phyloP scores from a whole-genome alignment of 139 green algal species.

The Pleodorina starrii region DNA sequence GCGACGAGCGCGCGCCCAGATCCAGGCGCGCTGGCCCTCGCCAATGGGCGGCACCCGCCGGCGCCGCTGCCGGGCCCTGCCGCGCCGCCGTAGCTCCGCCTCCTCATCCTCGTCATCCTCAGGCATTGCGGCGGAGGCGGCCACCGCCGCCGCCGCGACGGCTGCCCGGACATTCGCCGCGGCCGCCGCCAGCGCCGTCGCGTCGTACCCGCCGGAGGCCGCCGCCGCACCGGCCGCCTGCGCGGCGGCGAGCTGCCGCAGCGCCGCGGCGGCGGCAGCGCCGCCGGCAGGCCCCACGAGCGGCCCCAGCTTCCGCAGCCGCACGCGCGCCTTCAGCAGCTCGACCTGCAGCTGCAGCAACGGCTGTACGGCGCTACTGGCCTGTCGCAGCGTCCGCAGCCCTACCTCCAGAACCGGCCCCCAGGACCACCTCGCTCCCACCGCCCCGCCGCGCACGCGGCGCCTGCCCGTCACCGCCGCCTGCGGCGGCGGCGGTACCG shows the following conservation, averaged over 20 bases:
- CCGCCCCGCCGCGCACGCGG: background rate
- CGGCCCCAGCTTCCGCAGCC: slow-evolving; percentile 11
- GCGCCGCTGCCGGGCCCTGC: background rate
- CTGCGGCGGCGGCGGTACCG: no score
- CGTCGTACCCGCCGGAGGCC: background rate
- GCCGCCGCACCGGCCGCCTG: background rate
- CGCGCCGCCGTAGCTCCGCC: background rate
- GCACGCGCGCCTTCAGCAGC: slow-evolving; percentile 5
- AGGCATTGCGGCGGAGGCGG: background rate
- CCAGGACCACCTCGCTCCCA: background rate
- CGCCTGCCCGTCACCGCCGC: no score
- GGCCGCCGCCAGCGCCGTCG: background rate
- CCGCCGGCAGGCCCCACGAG: background rate
- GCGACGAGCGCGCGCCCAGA: slow-evolving; percentile 5
- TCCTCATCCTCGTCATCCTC: background rate
- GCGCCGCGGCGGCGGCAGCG: background rate
- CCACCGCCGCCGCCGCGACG: background rate
- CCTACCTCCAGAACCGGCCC: background rate
- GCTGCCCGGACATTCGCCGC: background rate
- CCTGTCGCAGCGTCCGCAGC: background rate
- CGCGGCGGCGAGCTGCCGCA: background rate
- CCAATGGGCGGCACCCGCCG: background rate
- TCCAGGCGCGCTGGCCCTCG: slow-evolving; percentile 2
- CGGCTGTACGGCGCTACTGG: background rate
- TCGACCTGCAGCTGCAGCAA: slow-evolving; percentile 2